Evolutionary conservation across 2,329 filamentous ascomycete genomes (phyloP), one percentile per base, ranked within the genome.

Genomic region (Aureobasidium namibiae): DNA sequence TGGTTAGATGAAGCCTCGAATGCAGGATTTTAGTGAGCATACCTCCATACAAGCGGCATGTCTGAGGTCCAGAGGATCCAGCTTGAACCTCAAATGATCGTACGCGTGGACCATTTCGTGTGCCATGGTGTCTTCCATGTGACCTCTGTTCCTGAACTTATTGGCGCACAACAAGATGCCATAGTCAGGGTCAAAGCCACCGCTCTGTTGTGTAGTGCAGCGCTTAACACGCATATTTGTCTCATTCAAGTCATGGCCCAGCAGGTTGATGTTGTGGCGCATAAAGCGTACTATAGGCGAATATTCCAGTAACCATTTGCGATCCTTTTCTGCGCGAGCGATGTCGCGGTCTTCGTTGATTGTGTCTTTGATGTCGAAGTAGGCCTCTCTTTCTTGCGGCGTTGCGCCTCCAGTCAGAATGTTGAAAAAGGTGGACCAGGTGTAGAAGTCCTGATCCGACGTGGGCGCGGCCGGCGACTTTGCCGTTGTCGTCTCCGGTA

Each of bases 31-130:
- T 7, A n/a, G 10, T 61, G 34, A 53, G 71, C 75, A 63, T 74
- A 92, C 90, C 85, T 99, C 94, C 59, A 92, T 88, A 73, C 94
- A 99, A 59, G 94, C 94, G 36, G 92, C 89, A 75, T 99, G 94
- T 72, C 86, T 85, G 73, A 99, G 72, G 71, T 89, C 83, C n/a
- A 77, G 74, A 77, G 88, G 89, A 69, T 97, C 87, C 45, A 96
- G 85, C 74, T 96, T 94, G 78, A 90, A 99, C 36, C 56, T 49
- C 57, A 64, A 29, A 53, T 60, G 59, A 44, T 61, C 53, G 38
- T 61, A 63, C 4, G 61, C 63, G 53, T 63, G 62, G 9, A 64
- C 45, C 63, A 64, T 60, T 50, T 62, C 63, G 59, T 65, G 63
- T 33, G 62, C 59, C 59, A 65, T 59, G n/a, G 63, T 63, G 72